A percentile compares a stretch with the other conserved stretches of the same genome.
Conservation (phyloP, 148 eudicot genomes). For the Drosera capensis region DNA sequence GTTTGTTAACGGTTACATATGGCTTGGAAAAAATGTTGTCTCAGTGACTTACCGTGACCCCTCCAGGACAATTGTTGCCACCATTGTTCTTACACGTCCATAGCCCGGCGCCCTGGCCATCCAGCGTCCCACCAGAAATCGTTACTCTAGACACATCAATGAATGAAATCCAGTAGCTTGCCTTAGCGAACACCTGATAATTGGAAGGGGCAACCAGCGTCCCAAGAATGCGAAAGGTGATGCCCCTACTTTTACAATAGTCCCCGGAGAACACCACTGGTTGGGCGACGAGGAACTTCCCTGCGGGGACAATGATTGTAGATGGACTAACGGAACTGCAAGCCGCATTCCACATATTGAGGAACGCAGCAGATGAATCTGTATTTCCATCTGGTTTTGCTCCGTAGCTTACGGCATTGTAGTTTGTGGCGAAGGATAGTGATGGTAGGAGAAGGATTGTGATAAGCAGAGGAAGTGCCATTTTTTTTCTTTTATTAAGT, state of each 20-base stretch:
- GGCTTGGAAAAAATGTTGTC: neutral
- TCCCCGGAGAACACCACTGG: constrained; percentile 12
- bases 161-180: constrained; percentile 14
- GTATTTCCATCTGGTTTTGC: constrained; percentile 23
- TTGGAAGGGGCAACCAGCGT: constrained; percentile 37
- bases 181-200: constrained; percentile 16
- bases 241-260: constrained; percentile 20
- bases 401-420: constrained; percentile 23
- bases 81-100: no score
- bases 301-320: constrained; percentile 28
- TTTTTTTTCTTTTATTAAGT: no score
- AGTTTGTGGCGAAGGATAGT: neutral
- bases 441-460: constrained; percentile 4
- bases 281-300: constrained; percentile 17
- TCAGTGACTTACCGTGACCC: neutral
- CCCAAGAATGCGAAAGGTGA: constrained; percentile 22
- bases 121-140: neutral
- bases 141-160: neutral
- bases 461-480: no score
- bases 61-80: neutral
- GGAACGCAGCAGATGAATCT: constrained; percentile 23
- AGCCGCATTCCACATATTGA: constrained; percentile 30
- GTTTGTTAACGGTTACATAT: no score
- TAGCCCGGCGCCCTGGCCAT: neutral
- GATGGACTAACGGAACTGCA: constrained; percentile 26